Conservation (phyloP, 2,329 filamentous ascomycete species). For the Sporothrix luriei region DNA sequence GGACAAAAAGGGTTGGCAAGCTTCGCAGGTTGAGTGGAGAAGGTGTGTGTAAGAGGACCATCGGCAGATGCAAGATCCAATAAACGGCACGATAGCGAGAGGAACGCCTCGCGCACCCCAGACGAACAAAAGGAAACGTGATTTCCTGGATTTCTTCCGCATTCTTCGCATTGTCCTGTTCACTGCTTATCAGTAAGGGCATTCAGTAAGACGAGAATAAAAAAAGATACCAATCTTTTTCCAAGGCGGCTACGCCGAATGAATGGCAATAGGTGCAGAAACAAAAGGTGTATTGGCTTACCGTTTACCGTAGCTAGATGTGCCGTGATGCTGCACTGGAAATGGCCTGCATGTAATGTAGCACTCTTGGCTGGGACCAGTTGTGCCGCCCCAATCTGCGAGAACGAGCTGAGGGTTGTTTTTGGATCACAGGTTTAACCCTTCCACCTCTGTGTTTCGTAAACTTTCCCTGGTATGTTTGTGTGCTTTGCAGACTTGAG, state of each 20-base stretch:
- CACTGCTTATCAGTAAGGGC: neutral
- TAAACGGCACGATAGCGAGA: slow-evolving; percentile 19
- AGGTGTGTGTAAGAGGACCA: slow-evolving; percentile 23
- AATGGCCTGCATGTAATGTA: neutral
- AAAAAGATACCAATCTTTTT: neutral
- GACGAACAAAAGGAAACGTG: neutral
- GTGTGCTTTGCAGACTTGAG: neutral
- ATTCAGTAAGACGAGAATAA: neutral
- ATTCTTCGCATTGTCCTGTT: neutral
- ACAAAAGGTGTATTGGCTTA: neutral
- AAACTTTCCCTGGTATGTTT: neutral
- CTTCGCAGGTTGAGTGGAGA: slow-evolving; percentile 31
- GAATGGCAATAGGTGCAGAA: no score
- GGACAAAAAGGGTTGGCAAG: slow-evolving; percentile 21
- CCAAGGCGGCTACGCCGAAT: no score
- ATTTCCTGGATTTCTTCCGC: neutral
- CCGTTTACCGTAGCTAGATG: slow-evolving; percentile 9
- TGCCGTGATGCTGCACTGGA: slow-evolving; percentile 13
- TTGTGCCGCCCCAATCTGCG: slow-evolving; percentile 9
- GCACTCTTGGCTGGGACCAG: slow-evolving; percentile 10
- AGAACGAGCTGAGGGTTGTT: slow-evolving; percentile 1
- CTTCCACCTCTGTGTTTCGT: neutral
- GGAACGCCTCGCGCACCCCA: neutral
- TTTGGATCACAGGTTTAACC: slow-evolving; percentile 19
- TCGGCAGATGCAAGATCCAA: slow-evolving; percentile 37